A percentile compares a stretch with the other conserved stretches of the same genome.
These are phyloP conservation scores for Perkinsus marinus DNA, from an alignment of 169 alveolate species.

Conservation along the genomic window DNA sequence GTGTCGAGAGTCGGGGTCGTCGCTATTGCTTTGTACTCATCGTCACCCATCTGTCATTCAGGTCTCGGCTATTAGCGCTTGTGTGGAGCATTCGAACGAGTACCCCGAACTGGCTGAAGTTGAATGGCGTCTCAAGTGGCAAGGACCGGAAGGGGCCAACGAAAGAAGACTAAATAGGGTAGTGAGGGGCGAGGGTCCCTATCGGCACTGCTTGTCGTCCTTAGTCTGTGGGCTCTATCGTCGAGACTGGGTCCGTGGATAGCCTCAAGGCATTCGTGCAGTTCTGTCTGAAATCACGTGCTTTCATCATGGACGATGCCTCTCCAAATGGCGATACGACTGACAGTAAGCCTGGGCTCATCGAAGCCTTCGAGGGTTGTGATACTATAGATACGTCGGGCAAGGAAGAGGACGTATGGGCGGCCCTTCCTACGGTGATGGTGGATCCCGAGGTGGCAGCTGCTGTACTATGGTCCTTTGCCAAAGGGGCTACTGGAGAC, in stretches of 20 bases:
- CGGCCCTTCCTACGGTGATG: not conserved
- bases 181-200: not conserved
- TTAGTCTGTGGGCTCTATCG: not conserved
- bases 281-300: not conserved
- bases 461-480: not conserved
- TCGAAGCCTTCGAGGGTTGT: no score
- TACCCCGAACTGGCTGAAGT: not conserved
- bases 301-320: not conserved
- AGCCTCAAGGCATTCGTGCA: not conserved
- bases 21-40: no score
- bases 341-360: no score
- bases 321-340: not conserved
- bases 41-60: not conserved
- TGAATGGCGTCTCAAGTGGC: not conserved
- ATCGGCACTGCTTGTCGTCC: not conserved
- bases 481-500: not conserved
- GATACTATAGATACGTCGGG: not conserved
- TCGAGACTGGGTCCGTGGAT: not conserved
- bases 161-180: not conserved
- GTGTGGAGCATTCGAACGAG: not conserved
- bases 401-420: not conserved
- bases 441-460: not conserved
- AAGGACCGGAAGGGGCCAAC: not conserved
- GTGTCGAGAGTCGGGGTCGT: no score
- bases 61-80: not conserved